Conservation (phyloP, 495 filamentous ascomycete species). For the Hypoxylon fragiforme region DNA sequence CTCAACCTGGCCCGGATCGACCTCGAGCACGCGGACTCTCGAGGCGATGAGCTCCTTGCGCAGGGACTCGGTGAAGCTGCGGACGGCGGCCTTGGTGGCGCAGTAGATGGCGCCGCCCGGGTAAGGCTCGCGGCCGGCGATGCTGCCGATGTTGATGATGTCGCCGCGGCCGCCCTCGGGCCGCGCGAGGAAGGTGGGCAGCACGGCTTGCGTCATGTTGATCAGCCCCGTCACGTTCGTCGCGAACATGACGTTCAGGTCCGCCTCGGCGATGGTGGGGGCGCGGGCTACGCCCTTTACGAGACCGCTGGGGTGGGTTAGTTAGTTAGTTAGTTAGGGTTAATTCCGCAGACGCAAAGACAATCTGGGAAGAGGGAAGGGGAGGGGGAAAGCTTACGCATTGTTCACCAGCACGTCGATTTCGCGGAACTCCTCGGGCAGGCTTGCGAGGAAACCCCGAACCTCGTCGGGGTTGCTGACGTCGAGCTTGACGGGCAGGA, state of each 20-base stretch:
- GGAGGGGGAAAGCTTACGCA: conserved; percentile 64
- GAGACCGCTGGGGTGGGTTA: conserved; percentile 73
- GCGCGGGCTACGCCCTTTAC: conserved; percentile 88
- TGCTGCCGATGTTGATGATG: conserved; percentile 96
- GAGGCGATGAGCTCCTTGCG: conserved; percentile 87
- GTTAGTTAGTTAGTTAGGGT: no score
- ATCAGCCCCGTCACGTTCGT: conserved; percentile 96
- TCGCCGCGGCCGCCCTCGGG: conserved; percentile 81
- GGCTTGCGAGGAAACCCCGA: conserved; percentile 66
- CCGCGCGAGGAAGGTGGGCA: conserved; percentile 82
- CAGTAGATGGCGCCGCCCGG: conserved; percentile 94
- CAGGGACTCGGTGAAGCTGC: conserved; percentile 84
- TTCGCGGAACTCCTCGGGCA: conserved; percentile 83
- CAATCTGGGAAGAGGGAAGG: not conserved
- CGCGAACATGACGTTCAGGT: conserved; percentile 84
- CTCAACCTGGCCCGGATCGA: conserved; percentile 97
- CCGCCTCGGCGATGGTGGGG: conserved; percentile 77
- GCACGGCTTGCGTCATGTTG: conserved; percentile 93
- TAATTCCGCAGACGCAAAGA: no score
- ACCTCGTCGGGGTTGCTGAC: conserved; percentile 81
- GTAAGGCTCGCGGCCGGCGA: conserved; percentile 91
- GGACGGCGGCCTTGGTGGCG: conserved; percentile 91
- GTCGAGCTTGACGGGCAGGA: conserved; percentile 81
- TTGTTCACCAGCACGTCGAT: conserved; percentile 96
- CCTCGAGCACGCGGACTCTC: conserved; percentile 84